These are phyloP conservation scores for Rhodamnia argentea DNA, from an alignment of 345 rosid genomes.

Conservation along the genomic window DNA sequence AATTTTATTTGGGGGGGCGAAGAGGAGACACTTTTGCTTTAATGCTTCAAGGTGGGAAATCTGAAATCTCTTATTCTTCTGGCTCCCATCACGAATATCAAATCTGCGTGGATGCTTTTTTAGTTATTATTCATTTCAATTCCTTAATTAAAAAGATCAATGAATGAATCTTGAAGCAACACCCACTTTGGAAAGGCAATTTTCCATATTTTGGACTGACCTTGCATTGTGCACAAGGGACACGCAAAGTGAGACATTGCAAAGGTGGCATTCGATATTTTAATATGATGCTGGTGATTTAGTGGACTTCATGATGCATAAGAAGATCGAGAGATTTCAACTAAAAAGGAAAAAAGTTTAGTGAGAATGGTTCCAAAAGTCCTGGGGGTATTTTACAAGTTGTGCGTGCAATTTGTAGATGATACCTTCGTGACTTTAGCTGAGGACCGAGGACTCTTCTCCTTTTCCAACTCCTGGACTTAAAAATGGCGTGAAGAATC, in stretches of 20 bases:
- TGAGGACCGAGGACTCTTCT: not conserved
- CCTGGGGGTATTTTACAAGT: not conserved
- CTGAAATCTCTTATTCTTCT: not conserved
- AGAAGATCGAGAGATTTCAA: too few species aligned
- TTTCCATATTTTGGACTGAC: not conserved
- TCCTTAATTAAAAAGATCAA: not conserved
- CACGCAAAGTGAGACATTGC: not conserved
- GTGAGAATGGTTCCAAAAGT: not conserved
- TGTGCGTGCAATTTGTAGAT: not conserved
- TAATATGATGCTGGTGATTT: not conserved
- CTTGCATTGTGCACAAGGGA: not conserved
- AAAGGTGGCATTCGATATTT: not conserved
- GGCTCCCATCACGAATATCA: not conserved
- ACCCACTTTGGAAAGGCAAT: not conserved
- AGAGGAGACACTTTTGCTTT: too few species aligned
- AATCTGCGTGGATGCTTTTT: not conserved
- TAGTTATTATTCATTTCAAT: not conserved
- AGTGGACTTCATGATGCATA: not conserved
- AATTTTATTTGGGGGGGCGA: too few species aligned
- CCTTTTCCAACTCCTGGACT: not conserved
- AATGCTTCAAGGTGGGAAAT: too few species aligned
- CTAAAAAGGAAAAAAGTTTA: not conserved
- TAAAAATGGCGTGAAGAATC: constrained; percentile 3
- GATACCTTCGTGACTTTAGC: not conserved
- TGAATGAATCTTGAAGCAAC: not conserved